Percentiles rank a stretch among this genome's conserved stretches.
phyloP scores from a whole-genome alignment of 495 filamentous ascomycete genomes.

The Melanomma pulvis-pyrius region DNA sequence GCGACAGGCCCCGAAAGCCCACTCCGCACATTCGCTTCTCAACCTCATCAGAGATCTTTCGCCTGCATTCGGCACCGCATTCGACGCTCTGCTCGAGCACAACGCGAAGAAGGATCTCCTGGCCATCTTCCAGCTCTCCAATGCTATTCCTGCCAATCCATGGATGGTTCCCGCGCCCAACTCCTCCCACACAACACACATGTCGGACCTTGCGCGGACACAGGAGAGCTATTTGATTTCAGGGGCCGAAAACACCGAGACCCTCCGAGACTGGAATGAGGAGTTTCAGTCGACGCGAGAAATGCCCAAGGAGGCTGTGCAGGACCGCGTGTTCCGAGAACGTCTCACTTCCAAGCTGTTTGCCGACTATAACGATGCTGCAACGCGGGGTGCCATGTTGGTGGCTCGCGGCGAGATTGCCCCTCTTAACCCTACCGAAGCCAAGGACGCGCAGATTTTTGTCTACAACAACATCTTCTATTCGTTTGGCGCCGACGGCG shows the following conservation, averaged over 20 bases:
- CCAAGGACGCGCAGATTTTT: constrained; percentile 92
- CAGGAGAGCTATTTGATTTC: constrained; percentile 91
- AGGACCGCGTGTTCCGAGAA: constrained; percentile 95
- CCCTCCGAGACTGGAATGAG: constrained; percentile 97
- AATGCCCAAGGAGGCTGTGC: constrained; percentile 86
- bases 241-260: constrained; percentile 90
- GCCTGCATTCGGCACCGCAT: constrained; percentile 75
- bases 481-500: constrained; percentile 96
- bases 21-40: constrained; percentile 81
- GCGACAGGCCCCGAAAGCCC: constrained; percentile 66
- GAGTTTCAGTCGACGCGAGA: constrained; percentile 97
- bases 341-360: constrained; percentile 92
- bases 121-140: constrained; percentile 91
- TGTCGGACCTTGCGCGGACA: constrained; percentile 79
- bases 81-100: constrained; percentile 73
- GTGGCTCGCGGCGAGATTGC: constrained; percentile 92
- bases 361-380: constrained; percentile 96
- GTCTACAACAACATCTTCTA: constrained; percentile 99
- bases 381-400: constrained; percentile 86
- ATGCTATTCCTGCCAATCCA: constrained; percentile 86
- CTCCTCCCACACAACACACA: constrained; percentile 68
- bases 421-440: constrained; percentile 95
- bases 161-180: constrained; percentile 79
- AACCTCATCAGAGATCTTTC: constrained; percentile 76
- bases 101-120: constrained; percentile 84